Evolutionary conservation across 2,329 filamentous ascomycete genomes (phyloP), one percentile per base, ranked within the genome.

Genomic region (Trichoderma koningiopsis): DNA sequence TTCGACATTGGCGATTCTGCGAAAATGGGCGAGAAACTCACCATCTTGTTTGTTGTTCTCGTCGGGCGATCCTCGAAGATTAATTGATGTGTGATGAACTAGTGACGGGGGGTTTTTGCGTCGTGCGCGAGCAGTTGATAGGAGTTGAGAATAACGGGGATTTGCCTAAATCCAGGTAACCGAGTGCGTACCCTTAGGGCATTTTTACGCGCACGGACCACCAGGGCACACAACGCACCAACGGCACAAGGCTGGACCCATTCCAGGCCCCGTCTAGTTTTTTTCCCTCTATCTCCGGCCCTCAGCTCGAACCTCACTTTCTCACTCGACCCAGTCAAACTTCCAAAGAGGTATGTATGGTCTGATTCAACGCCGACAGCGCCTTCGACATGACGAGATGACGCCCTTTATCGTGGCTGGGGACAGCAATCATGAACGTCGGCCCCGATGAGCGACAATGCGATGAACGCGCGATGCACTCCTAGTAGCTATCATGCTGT

Each of bases 31-130:
- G 68, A 61, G 37, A 19, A 75, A 83, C 87, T 83, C 80, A 89
- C 87, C 87, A 89, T 89, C 82, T 87, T 88, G 84, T 80, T 83
- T 76, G 80, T 78, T 78, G 79, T 81, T 83, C 81, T 83, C 85
- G 87, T 86, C 87, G 86, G 85, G 83, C 86, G 86, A 89, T 89
- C 87, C 87, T 89, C 87, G 87, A 89, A 89, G 87, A 88, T 86
- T 81, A 74, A 76, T 76, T 79, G 76, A 79, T 76, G 74, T 74
- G 74, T 77, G 74, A 76, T 71, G 73, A 75, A 74, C 71, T 68
- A 72, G 70, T 68, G 73, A 74, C 65, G 70, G 68, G 73, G 72
- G 72, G 70, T 73, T 73, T 74, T 70, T 72, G 74, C 78, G 76
- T 76, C 79, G 75, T 64, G 70, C 70, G 73, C 72, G 73, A 74